phyloP scores from a whole-genome alignment of 164 flowering plant species.

The Annona cherimola region DNA sequence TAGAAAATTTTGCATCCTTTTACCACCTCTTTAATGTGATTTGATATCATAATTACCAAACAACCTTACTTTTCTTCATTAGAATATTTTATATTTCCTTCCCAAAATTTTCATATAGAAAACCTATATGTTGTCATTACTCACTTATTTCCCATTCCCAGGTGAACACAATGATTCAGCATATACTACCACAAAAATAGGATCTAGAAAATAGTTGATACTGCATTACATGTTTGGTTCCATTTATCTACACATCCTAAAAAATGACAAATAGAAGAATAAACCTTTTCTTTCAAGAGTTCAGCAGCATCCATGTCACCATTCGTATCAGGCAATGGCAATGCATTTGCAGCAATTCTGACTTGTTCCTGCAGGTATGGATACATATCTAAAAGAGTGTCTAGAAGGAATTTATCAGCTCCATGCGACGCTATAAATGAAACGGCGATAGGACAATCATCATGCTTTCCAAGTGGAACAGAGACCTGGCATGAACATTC shows the following conservation, averaged over 20 bases:
- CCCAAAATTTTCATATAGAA: too few relatives aligned
- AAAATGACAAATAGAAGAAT: not conserved
- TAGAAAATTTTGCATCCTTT: too few relatives aligned
- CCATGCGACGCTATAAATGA: slow-evolving; percentile 86
- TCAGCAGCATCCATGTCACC: slow-evolving; percentile 76
- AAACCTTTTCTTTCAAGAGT: slow-evolving; percentile 90
- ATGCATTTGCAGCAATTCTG: slow-evolving; percentile 41
- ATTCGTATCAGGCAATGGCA: slow-evolving; percentile 53
- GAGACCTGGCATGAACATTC: slow-evolving; percentile 43
- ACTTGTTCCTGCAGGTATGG: slow-evolving; percentile 73
- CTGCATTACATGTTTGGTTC: not conserved
- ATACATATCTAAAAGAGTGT: slow-evolving; percentile 75
- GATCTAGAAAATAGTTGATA: not conserved
- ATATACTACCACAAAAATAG: not conserved
- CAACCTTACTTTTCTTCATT: too few relatives aligned
- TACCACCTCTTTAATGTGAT: too few relatives aligned
- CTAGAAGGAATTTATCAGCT: slow-evolving; percentile 85
- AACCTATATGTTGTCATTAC: too few relatives aligned
- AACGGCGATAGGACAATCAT: slow-evolving; percentile 58
- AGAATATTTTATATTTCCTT: too few relatives aligned
- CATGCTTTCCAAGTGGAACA: slow-evolving; percentile 80
- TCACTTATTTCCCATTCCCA: too few relatives aligned
- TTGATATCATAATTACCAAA: too few relatives aligned
- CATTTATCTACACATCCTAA: not conserved
- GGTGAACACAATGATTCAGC: not conserved